Evolutionary conservation across 2,329 filamentous ascomycete species (phyloP), one percentile per base, ranked within the genome.

Genomic region (Colletotrichum lupini): DNA sequence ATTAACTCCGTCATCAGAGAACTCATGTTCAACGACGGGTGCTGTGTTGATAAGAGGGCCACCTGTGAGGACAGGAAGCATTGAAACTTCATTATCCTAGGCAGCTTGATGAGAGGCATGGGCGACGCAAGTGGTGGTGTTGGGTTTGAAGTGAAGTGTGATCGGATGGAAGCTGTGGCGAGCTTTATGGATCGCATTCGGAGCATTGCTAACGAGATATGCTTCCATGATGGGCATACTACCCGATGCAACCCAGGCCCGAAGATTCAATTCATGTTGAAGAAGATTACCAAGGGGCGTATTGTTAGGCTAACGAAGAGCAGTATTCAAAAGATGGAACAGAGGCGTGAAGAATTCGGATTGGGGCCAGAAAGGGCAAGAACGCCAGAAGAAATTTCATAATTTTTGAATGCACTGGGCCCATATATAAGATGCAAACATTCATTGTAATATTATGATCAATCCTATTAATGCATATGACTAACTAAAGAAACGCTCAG

Each of bases 51-150:
- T 56, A n/a, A 58, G 19, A 30, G 35, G 9, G 60, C 26, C 9
- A 32, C 26, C 64, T 11, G 16, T 8, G 32, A 42, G 24, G 49
- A 24, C 2, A 72, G 37, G 49, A 37, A 57, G 5, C 42, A 56
- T 3, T 68, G 64, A 37, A 62, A 72, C 28, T n/a, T 58, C 22
- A 42, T 72, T 5, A 62, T 72, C 16, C 57, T 72, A 2, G 69
- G 69, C 3, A 72, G 53, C 3, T 16, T 72, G 2, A 6, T 64
- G 1, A 53, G 42, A 5, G 22, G n/a, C 0, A 69, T 69, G 69
- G 59, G 53, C 1, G 52, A 22, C 5, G 22, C 26, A 1, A 72
- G 30, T 7, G 22, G 42, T 0, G 3, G 9, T 1, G 22, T 69
- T 5, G 28, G 37, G 2, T n/a, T 64, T 11, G 52, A 28, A 1